Evolutionary conservation across 345 rosid species (phyloP).

Genomic region (Hibiscus trionum): DNA sequence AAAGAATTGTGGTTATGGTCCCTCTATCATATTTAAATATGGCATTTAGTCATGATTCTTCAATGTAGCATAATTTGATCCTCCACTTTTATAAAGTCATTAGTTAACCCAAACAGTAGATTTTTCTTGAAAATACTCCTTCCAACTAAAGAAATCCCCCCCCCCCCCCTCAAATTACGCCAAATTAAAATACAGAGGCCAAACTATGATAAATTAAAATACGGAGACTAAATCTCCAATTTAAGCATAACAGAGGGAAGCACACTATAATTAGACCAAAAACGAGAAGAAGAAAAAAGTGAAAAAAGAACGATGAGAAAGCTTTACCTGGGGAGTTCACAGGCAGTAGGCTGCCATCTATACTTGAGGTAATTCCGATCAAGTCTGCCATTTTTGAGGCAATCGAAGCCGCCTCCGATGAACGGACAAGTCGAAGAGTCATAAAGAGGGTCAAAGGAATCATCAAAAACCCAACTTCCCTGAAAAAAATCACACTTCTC

Average conservation of each 20-base stretch:
- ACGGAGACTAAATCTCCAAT: no score
- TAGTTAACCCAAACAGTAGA: no score
- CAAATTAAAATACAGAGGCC: neutral
- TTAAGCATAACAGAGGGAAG: no score
- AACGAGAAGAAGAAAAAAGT: no score
- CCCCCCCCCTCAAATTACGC: no score
- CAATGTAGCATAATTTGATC: no score
- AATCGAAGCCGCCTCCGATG: constrained; percentile 35
- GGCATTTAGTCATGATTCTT: no score
- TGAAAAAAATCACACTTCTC: neutral
- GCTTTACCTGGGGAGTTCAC: constrained; percentile 38
- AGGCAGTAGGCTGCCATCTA: constrained; percentile 42
- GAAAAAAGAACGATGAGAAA: neutral
- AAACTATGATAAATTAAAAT: neutral
- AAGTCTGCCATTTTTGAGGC: constrained; percentile 36
- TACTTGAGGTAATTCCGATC: constrained; percentile 39
- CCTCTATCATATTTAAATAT: no score
- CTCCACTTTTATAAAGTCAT: no score
- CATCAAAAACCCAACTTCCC: constrained; percentile 12
- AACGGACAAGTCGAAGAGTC: constrained; percentile 34
- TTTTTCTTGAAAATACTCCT: no score
- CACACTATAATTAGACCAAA: neutral
- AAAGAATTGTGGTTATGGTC: no score
- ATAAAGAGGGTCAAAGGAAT: constrained; percentile 3
- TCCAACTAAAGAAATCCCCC: no score